Conservation (phyloP, 73 alveolate genomes). For the Paramecium primaurelia region DNA sequence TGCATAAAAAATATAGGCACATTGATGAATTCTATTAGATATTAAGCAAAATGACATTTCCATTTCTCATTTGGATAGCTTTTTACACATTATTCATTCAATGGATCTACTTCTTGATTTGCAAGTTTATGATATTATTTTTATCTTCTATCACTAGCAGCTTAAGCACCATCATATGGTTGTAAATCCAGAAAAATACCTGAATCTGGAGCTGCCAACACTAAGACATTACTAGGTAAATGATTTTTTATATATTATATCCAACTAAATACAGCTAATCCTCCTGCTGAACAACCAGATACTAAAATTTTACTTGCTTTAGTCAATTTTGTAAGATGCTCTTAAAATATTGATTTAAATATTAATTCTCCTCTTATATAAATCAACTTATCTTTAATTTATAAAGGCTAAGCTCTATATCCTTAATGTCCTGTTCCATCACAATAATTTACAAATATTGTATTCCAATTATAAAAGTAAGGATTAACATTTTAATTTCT, state of each 20-base stretch:
- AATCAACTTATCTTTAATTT: not conserved
- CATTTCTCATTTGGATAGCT: not conserved
- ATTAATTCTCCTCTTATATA: constrained; percentile 47
- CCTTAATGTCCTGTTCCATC: constrained; percentile 63
- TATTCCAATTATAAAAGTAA: constrained; percentile 56
- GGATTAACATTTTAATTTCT: not conserved
- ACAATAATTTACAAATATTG: constrained; percentile 48
- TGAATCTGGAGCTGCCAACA: constrained; percentile 60
- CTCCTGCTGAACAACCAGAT: constrained; percentile 64
- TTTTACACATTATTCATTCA: not conserved
- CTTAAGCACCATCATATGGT: not conserved
- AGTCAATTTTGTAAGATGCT: not conserved
- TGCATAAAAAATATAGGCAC: constrained; percentile 50
- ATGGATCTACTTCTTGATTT: not conserved
- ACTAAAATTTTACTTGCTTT: not conserved
- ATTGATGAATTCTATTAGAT: not conserved
- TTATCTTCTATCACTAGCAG: constrained; percentile 48
- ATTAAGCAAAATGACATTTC: constrained; percentile 56
- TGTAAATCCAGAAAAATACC: constrained; percentile 49
- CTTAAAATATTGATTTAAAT: constrained; percentile 35
- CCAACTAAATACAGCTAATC: constrained; percentile 54
- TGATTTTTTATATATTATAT: constrained; percentile 34
- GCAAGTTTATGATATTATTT: constrained; percentile 27
- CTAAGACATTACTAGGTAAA: not conserved
- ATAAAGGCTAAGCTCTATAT: constrained; percentile 13